Base-by-base conservation (phyloP, 1,139 yeast species). In the Geotrichum siamense region DNA sequence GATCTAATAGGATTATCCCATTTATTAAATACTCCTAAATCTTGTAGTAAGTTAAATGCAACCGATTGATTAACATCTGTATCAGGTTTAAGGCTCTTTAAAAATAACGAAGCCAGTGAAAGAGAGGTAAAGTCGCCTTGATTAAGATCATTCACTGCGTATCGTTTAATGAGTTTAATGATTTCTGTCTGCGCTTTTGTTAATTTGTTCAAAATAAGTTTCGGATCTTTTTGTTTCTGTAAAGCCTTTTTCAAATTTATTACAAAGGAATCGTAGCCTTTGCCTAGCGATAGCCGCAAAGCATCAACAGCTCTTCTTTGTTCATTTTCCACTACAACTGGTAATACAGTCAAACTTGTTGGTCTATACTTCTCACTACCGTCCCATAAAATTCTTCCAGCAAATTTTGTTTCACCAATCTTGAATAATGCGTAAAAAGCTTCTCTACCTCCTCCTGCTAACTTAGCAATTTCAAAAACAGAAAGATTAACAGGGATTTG, bases 131-230 rank as follows among this genome's bases (percentile, higher is more conserved):
- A 41, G 26, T 56, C 58, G 19, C 45, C 43, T 12, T 47, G 36
- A 16, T 47, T 51, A 31, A 57, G 41, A 37, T 56, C 61, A 1
- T 54, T 51, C 2, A 55, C 39, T 2, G 60, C 55, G 41, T 48
- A 57, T 9, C 57, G 48, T 31, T 50, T 50, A 10, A 53, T 39
- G 5, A 55, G 43, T 2, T 43, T 38, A 6, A 50, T 29, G 3
- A 53, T 45, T 4, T 43, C 48, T 10, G 33, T 39, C 26, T 39
- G 29, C 22, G 31, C 26, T 29, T 43, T 39, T 12, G 17, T 25
- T 9, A 32, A 23, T 20, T 40, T 34, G 5, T 19, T 17, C 6
- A 5, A 4, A 10, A 26, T 6, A 28, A 31, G 36, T 12, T 38
- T n/a, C 9, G 34, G n/a, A 21, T 29, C 12, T 30, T 19, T 5